Evolutionary conservation across 495 filamentous ascomycete genomes (phyloP).

Genomic region (Aspergillus sparsus): DNA sequence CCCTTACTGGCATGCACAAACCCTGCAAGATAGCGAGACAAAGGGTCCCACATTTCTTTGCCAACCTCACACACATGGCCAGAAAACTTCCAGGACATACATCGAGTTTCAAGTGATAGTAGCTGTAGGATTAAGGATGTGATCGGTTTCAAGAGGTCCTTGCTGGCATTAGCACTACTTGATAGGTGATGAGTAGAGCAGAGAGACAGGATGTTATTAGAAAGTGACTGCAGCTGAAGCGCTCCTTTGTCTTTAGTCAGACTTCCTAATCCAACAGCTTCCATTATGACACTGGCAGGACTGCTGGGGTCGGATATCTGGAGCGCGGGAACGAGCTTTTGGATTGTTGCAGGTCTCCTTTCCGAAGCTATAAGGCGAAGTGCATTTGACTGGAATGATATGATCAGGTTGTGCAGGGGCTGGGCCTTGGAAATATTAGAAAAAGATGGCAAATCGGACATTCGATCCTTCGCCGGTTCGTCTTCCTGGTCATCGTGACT

Average conservation of each 20-base stretch:
- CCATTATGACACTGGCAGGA: conserved; percentile 63
- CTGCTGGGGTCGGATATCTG: conserved; percentile 55
- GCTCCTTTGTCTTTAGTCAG: conserved; percentile 60
- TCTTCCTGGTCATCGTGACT: conserved; percentile 29
- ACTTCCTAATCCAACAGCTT: conserved; percentile 46
- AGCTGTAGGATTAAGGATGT: conserved; percentile 64
- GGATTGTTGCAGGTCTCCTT: conserved; percentile 49
- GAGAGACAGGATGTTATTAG: conserved; percentile 66
- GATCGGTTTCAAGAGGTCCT: conserved; percentile 58
- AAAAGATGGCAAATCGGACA: conserved; percentile 68
- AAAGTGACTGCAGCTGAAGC: conserved; percentile 67
- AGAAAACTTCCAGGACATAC: conserved; percentile 70
- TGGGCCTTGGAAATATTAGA: conserved; percentile 37
- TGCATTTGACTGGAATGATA: conserved; percentile 48
- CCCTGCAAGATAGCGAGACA: conserved; percentile 62
- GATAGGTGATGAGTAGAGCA: conserved; percentile 44
- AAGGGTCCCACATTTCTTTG: conserved; percentile 70
- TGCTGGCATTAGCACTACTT: conserved; percentile 41
- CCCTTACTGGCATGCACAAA: conserved; percentile 58
- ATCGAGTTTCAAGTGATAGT: conserved; percentile 64
- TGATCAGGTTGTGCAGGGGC: conserved; percentile 39
- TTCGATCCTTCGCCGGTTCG: conserved; percentile 43
- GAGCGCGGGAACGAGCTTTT: conserved; percentile 48
- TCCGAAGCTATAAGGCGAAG: conserved; percentile 51
- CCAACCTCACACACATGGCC: conserved; percentile 66